phyloP scores from a whole-genome alignment of 176 grass and related monocot genomes.

The Alopecurus myosuroides region DNA sequence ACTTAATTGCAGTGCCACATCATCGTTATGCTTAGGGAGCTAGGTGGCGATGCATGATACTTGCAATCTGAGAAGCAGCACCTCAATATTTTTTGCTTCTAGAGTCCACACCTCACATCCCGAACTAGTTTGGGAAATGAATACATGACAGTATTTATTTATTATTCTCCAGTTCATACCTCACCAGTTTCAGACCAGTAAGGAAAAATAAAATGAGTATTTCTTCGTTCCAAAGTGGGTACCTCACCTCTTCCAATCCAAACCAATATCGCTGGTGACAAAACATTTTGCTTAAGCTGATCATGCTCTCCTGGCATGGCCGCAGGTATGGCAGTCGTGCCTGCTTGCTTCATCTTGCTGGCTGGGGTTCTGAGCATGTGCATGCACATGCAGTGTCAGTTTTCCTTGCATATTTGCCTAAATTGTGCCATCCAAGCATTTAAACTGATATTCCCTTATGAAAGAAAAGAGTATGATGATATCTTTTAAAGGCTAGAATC shows the following conservation, averaged over 20 bases:
- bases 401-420: constrained; percentile 1
- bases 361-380: neutral
- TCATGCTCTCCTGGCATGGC: neutral
- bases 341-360: constrained; percentile 8
- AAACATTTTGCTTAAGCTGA: neutral
- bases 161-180: neutral
- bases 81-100: neutral
- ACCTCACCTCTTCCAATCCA: neutral
- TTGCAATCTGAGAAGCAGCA: neutral
- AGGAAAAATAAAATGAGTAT: neutral
- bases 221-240: neutral
- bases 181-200: neutral
- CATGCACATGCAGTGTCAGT: constrained; percentile 25
- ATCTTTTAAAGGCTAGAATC: neutral
- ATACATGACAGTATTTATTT: neutral
- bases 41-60: too few species aligned
- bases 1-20: too few species aligned
- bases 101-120: neutral
- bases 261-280: neutral
- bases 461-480: neutral
- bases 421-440: neutral
- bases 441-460: neutral
- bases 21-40: too few species aligned
- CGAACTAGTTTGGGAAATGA: neutral
- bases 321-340: neutral